Conservation (phyloP, 306 rosid species). For the Gastrolobium bilobum region DNA sequence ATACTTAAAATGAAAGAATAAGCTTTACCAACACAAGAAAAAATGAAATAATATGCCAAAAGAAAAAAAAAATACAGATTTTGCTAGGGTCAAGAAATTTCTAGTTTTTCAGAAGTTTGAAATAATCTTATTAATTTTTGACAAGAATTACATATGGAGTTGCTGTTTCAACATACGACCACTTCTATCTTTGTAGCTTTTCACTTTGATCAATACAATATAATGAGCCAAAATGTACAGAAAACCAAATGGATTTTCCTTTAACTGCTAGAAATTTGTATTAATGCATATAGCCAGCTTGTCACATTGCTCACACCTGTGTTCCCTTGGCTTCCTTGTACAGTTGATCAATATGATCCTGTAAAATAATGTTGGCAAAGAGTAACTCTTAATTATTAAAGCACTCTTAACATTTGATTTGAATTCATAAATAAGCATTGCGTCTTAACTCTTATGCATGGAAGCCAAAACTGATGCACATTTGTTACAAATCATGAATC, state of each 20-base stretch:
- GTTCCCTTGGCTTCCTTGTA: constrained; percentile 76
- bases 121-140: constrained; percentile 26
- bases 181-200: constrained; percentile 23
- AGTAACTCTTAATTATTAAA: not conserved
- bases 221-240: constrained; percentile 33
- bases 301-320: constrained; percentile 49
- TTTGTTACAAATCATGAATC: constrained; percentile 18
- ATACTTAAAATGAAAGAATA: not conserved
- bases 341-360: constrained; percentile 73
- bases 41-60: not conserved
- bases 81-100: not conserved
- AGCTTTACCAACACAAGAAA: not conserved
- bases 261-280: constrained; percentile 32
- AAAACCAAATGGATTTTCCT: constrained; percentile 39
- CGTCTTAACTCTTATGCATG: not conserved
- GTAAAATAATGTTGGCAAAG: constrained; percentile 40
- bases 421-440: constrained; percentile 12
- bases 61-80: not conserved
- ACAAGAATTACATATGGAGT: constrained; percentile 21
- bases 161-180: constrained; percentile 5
- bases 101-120: not conserved
- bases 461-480: constrained; percentile 25
- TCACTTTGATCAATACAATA: constrained; percentile 15
- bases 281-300: constrained; percentile 14
- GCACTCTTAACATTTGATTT: constrained; percentile 12